These are phyloP conservation scores for Luzula sylvatica DNA, from an alignment of 176 grass and related monocot species.

Conservation along the genomic window DNA sequence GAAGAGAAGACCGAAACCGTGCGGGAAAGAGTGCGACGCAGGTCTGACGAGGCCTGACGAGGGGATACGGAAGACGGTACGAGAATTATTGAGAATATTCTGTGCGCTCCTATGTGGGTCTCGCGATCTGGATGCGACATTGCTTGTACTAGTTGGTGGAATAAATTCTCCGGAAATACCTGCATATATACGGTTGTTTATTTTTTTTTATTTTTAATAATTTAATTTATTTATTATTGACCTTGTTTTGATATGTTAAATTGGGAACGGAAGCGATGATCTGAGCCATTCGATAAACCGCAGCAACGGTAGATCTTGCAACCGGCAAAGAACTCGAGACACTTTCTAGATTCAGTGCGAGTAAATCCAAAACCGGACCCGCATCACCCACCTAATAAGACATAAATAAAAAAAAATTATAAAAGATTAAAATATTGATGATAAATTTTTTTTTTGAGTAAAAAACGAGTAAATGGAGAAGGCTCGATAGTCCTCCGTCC, in stretches of 20 bases:
- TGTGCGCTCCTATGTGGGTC: slow-evolving; percentile 68
- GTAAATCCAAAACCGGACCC: slow-evolving; percentile 80
- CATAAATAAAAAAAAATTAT: slow-evolving; percentile 7
- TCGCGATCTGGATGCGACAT: slow-evolving; percentile 86
- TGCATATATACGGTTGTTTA: slow-evolving; percentile 19
- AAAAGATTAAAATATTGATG: slow-evolving; percentile 6
- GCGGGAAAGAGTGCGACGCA: slow-evolving; percentile 64
- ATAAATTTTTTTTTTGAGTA: too few species aligned
- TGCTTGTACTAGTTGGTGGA: slow-evolving; percentile 81
- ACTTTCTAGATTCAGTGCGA: slow-evolving; percentile 78
- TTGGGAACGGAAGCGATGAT: slow-evolving; percentile 87
- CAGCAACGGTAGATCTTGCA: slow-evolving; percentile 64
- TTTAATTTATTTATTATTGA: slow-evolving; percentile 11
- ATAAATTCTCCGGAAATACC: slow-evolving; percentile 88
- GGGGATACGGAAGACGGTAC: slow-evolving; percentile 89
- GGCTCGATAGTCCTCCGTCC: too few species aligned
- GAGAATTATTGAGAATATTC: slow-evolving; percentile 82
- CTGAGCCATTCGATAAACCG: slow-evolving; percentile 75
- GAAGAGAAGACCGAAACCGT: slow-evolving; percentile 91
- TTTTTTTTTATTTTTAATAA: not conserved
- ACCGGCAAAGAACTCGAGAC: slow-evolving; percentile 48
- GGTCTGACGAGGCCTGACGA: slow-evolving; percentile 30
- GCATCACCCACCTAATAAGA: slow-evolving; percentile 74
- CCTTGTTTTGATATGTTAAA: slow-evolving; percentile 68
- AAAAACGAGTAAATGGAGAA: too few species aligned